Conservation (phyloP, 2,329 filamentous ascomycete species). For the Phyllosticta paracitricarpa region DNA sequence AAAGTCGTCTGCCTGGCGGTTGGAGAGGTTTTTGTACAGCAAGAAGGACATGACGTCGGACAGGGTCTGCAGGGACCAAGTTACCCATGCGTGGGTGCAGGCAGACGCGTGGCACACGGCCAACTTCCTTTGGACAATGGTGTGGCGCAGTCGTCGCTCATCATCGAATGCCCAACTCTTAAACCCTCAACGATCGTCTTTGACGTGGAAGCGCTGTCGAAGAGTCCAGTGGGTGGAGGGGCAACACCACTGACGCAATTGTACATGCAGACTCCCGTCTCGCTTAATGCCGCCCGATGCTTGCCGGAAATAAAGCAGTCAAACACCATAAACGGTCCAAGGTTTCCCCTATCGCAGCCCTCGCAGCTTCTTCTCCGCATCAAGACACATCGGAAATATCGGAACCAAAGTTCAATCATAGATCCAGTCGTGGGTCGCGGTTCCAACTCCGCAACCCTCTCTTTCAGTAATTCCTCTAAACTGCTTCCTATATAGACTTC, state of each 20-base stretch:
- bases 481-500: neutral
- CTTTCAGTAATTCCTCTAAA: neutral
- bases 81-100: neutral
- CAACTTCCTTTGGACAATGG: neutral
- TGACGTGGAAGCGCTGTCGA: no score
- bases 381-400: neutral
- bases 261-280: no score
- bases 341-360: neutral
- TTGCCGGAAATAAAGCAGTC: neutral
- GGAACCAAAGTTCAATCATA: neutral
- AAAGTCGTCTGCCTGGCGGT: neutral
- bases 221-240: no score
- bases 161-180: neutral
- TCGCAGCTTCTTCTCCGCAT: neutral
- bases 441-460: neutral
- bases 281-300: no score
- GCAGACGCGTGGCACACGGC: neutral
- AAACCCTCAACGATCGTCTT: no score
- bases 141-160: neutral
- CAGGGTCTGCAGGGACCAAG: neutral
- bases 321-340: neutral
- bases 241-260: no score
- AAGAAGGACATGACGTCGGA: neutral
- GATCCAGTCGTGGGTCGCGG: neutral
- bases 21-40: neutral